Base-by-base conservation (phyloP, 2,329 filamentous ascomycete species). In the Drechslera avenae region DNA sequence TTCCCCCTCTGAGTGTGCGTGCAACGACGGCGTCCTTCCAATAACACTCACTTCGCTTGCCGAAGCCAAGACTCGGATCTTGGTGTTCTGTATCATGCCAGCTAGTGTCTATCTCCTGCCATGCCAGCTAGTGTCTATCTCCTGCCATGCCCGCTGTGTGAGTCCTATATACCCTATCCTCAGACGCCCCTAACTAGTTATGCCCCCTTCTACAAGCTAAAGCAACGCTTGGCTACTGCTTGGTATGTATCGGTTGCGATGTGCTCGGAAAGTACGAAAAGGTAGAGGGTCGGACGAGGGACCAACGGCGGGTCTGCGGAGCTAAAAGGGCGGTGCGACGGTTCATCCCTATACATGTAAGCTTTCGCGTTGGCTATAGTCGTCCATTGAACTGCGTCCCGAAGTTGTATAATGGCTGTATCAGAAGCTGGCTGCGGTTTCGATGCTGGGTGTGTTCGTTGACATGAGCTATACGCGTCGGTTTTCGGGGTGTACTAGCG, bases 31-130 rank as follows among this genome's bases (percentile, higher is more conserved):
- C 50, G 34, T 37, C 33, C 39, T 52, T 39, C 41, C 13, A 28
- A 36, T 55, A 42, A 45, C 41, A 57, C 43, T 19, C 28, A 52
- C 21, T 46, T 48, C 52, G 23, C 49, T 55, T 55, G 47, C 47
- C n/a, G 47, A 54, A 54, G 54, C 47, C 30, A 47, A 62, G 50
- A 54, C 52, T 62, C 23, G 6, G 41, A 56, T 50, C 46, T 54
- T 54, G n/a, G 36, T 57, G 50, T 49, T 55, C 40, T 43, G 34
- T 55, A 57, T 46, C 28, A 57, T 55, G 46, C 46, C 9, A 23
- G 21, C 9, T 23, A 7, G 6, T 23, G 6, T 5, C 21, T 23
- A 8, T 23, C 39, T 39, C 34, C 50, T 33, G 45, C 46, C 28
- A 57, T 55, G 46, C 46, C 9, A 23, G 21, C 9, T 23, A 7